Conservation (phyloP, 257 asterid genomes). For the Rehmannia glutinosa region DNA sequence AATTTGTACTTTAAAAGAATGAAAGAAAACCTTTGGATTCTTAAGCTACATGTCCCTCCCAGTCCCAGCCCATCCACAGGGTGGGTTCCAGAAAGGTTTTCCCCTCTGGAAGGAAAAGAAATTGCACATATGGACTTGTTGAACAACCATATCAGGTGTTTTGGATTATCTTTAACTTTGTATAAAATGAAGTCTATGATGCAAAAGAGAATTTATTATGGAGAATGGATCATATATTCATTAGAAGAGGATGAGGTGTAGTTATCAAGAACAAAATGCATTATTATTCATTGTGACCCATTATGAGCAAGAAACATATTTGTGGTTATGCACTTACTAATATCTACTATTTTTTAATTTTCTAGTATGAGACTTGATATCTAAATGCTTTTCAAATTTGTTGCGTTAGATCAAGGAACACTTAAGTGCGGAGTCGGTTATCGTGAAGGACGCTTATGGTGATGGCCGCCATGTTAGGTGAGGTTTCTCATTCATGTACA, state of each 20-base stretch:
- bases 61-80: no score
- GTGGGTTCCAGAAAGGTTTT: no score
- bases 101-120: neutral
- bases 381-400: conserved; percentile 12
- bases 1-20: no score
- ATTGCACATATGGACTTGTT: neutral
- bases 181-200: neutral
- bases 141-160: neutral
- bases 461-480: conserved; percentile 99
- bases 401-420: conserved; percentile 77
- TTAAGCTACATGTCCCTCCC: no score
- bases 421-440: conserved; percentile 70
- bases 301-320: neutral
- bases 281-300: neutral
- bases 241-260: neutral
- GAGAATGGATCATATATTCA: neutral
- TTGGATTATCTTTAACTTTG: neutral
- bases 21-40: no score
- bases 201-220: neutral
- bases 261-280: neutral
- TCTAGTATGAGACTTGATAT: conserved; percentile 1
- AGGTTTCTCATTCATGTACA: conserved; percentile 12
- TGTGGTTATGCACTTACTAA: neutral
- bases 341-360: neutral
- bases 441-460: conserved; percentile 80